phyloP scores from a whole-genome alignment of 2,329 filamentous ascomycete genomes.

The Aspergillus brunneoviolaceus region DNA sequence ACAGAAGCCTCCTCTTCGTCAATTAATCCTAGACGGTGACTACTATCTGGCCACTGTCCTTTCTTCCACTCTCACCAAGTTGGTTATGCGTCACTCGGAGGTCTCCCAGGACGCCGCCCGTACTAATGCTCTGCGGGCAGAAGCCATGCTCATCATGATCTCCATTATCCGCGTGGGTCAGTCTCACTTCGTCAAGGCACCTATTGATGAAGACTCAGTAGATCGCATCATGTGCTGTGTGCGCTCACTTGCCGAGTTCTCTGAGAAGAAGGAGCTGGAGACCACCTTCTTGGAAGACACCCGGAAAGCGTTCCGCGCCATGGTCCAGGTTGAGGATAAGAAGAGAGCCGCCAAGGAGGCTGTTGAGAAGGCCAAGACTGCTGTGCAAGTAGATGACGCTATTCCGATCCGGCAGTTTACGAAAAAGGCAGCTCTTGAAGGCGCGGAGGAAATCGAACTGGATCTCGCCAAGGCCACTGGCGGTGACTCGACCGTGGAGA shows the following conservation, averaged over 20 bases:
- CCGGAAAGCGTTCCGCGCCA: constrained; percentile 89
- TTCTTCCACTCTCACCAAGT: constrained; percentile 92
- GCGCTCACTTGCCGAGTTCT: constrained; percentile 85
- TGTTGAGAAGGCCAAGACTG: constrained; percentile 86
- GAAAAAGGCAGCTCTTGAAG: constrained; percentile 83
- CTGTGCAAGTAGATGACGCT: constrained; percentile 92
- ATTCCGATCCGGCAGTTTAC: constrained; percentile 89
- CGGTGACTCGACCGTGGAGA: constrained; percentile 79
- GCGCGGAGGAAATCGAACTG: constrained; percentile 78
- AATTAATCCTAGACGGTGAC: constrained; percentile 94
- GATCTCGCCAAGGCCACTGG: constrained; percentile 94
- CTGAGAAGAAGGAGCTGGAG: constrained; percentile 85
- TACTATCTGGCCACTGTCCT: constrained; percentile 94
- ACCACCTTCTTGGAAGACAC: constrained; percentile 93
- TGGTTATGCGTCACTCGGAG: constrained; percentile 96
- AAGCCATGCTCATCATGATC: constrained; percentile 99
- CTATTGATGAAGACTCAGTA: constrained; percentile 97
- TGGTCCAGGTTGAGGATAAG: constrained; percentile 97
- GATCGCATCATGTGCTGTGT: constrained; percentile 98
- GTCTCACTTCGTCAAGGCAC: constrained; percentile 96
- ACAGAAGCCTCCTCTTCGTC: constrained; percentile 89
- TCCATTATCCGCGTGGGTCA: constrained; percentile 97
- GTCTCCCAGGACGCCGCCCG: constrained; percentile 82
- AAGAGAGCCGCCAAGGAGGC: constrained; percentile 96
- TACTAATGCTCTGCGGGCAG: constrained; percentile 89